Evolutionary conservation across 805 yeast genomes (phyloP).

Genomic region (Starmerella roubikii): DNA sequence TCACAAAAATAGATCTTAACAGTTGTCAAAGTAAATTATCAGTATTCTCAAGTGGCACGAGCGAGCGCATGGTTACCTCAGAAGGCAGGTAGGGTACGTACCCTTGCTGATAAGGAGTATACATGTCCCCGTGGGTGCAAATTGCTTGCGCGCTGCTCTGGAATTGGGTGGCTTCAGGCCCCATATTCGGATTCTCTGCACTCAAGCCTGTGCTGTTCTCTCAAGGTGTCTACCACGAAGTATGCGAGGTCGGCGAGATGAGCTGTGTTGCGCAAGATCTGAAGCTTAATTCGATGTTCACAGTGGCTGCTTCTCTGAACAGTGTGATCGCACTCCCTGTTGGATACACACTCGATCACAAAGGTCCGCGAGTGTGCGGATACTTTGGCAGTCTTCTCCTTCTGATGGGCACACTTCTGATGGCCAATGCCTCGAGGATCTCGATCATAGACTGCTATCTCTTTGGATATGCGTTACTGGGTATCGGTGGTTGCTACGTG

Average conservation of each 20-base stretch:
- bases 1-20: no score
- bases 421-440: conserved; percentile 32
- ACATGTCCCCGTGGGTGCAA: conserved; percentile 29
- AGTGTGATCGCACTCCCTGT: conserved; percentile 72
- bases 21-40: no score
- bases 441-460: conserved; percentile 47
- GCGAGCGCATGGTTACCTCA: no score
- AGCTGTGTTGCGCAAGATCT: conserved; percentile 69
- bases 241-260: conserved; percentile 31
- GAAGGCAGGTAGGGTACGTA: no score
- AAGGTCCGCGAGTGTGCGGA: conserved; percentile 73
- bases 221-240: conserved; percentile 61
- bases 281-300: conserved; percentile 67
- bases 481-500: conserved; percentile 88
- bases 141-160: conserved; percentile 62
- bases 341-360: conserved; percentile 61
- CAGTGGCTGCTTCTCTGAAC: conserved; percentile 75
- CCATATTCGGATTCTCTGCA: conserved; percentile 93
- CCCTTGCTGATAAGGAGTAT: no score
- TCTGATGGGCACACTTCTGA: conserved; percentile 38
- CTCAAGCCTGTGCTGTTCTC: conserved; percentile 65
- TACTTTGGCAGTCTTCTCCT: conserved; percentile 56
- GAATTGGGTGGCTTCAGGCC: conserved; percentile 89
- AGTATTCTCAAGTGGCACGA: no score
- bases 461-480: conserved; percentile 59